Evolutionary conservation across 495 filamentous ascomycete species (phyloP), one percentile per base, ranked within the genome.

Genomic region (Staphylotrichum tortipilum): DNA sequence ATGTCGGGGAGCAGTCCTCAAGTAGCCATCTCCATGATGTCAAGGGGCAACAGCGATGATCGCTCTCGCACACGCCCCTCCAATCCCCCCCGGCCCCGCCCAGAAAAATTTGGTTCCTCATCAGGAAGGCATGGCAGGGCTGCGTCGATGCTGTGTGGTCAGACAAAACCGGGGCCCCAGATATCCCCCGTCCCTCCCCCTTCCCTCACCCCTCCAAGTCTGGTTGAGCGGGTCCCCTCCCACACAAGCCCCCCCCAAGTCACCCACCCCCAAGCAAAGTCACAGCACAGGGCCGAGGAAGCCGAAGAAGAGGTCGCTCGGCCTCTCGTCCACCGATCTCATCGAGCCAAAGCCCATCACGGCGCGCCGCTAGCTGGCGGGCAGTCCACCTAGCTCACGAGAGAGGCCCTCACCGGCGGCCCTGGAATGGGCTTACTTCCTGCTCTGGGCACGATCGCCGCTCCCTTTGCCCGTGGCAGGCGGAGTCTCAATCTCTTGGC

Each of bases 391-490:
- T n/a, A n/a, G n/a, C 22, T 31, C 9, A 8, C 28, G 6, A 29
- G 3, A 31, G 29, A 8, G 45, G 31, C 23, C 22, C 15, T 22
- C 45, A 29, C 37, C 14, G 21, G n/a, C 41, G 21, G 22, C 26
- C 6, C 6, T 10, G 26, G 17, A 14, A 22, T 4, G 14, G 19
- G 11, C 7, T 7, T 5, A 11, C 35, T 30, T 17, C n/a, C 12
- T n/a, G 15, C 17, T n/a, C 36, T 21, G 2, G 24, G 21, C 19
- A 30, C 47, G 38, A 49, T 49, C 38, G 38, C 36, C 36, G 10
- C 21, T 50, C 39, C 47, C 12, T 42, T 50, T 18, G 47, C 21
- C 47, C 47, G 47, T 7, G 36, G 38, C 6, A 21, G 14, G 44
- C 22, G 33, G 44, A 22, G 33, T 36, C 3, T 26, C 4, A 29